Evolutionary conservation across 2,329 filamentous ascomycete genomes (phyloP).

Genomic region (Fusarium udum): DNA sequence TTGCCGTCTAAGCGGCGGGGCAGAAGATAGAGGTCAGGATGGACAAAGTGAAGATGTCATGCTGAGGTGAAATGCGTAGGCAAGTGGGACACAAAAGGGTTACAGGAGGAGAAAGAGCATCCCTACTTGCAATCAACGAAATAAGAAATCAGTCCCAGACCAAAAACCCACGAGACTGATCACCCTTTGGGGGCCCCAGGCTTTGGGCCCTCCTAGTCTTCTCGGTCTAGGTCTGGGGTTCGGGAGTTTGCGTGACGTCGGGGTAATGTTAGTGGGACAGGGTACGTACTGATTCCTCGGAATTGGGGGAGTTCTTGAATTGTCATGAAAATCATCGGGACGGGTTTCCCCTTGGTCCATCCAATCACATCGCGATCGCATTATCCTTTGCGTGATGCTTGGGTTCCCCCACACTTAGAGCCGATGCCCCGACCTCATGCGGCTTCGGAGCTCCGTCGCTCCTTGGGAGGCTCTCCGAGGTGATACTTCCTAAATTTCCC

Average conservation of each 20-base stretch:
- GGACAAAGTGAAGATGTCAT: conserved; percentile 32
- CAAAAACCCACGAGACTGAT: conserved; percentile 23
- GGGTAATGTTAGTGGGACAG: conserved; percentile 18
- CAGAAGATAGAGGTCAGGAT: conserved; percentile 34
- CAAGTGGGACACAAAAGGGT: background rate
- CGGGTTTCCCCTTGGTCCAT: conserved; percentile 11
- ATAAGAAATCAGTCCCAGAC: background rate
- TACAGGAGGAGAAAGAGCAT: background rate
- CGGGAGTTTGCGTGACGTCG: conserved; percentile 38
- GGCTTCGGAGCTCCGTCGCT: conserved; percentile 42
- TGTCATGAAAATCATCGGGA: conserved; percentile 24
- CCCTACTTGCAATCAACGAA: background rate
- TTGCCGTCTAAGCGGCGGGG: conserved; percentile 43
- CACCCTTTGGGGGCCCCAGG: conserved; percentile 19
- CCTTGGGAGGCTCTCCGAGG: conserved; percentile 29
- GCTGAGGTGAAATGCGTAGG: conserved; percentile 18
- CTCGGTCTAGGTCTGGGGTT: conserved; percentile 34
- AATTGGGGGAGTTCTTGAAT: conserved; percentile 17
- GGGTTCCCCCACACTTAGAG: conserved; percentile 39
- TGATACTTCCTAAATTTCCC: conserved; percentile 22
- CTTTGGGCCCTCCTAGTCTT: background rate
- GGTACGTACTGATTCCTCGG: conserved; percentile 23
- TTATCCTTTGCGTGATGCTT: conserved; percentile 6
- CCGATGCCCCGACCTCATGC: conserved; percentile 40
- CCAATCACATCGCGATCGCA: conserved; percentile 31